Evolutionary conservation across 257 asterid species (phyloP), one percentile per base, ranked within the genome.

Genomic region (Ballota nigra): DNA sequence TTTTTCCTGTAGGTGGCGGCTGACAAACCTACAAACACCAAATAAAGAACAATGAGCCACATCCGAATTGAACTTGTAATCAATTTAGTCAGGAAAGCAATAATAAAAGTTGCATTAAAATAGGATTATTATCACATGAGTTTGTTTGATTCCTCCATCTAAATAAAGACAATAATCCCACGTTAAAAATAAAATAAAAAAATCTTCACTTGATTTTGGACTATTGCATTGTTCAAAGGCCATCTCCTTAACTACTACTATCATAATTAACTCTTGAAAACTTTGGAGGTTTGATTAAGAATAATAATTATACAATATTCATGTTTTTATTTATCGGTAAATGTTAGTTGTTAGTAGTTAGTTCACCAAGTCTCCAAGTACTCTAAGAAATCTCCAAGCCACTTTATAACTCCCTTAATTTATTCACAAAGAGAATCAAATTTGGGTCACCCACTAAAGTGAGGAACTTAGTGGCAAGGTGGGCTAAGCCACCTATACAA

Each of bases 1-100:
- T 92, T 85, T 89, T 88, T 5, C 98, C 96, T 7, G 76, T 88
- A 15, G 92, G 87, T 66, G 96, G 96, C n/a, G 94, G 94, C 81
- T 84, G 87, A 74, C 98, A 88, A 34, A 85, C 94, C 98, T 92
- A 76, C 74, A 73, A 69, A 56, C 45, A 67, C 75, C 62, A 81
- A 73, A 66, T 41, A 63, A 63, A 71, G 38, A 58, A 8, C 72
- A 61, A 23, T 43, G 8, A 28, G 9, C 26, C 20, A 55, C 40
- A 33, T 33, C 38, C 6, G 38, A 33, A 33, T 22, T 60, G 26
- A 40, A 76, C 33, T 57, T 45, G 63, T n/a, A 13, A 33, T 49
- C 47, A 70, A 28, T 4, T 41, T 9, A 36, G 28, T 36, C 34
- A 38, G 10, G 36, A 29, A 38, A 24, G 6, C 9, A 61, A 4